Conservation (phyloP, 805 yeast genomes). For the Candida hungchunana region DNA sequence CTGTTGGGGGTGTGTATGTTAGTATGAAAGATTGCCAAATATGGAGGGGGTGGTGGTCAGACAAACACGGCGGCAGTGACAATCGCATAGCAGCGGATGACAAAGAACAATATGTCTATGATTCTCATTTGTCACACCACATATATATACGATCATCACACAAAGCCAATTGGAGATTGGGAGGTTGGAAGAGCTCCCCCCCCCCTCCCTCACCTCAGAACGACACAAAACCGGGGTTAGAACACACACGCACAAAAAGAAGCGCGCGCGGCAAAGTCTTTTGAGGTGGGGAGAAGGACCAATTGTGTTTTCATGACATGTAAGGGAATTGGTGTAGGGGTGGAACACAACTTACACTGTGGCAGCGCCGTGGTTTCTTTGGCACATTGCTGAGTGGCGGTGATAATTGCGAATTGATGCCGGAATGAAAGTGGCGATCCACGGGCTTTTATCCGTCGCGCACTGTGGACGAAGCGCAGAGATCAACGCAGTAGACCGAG, state of each 20-base stretch:
- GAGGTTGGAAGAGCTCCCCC: too few relatives aligned
- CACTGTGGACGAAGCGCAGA: too few relatives aligned
- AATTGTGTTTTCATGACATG: neutral
- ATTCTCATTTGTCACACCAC: too few relatives aligned
- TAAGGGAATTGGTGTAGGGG: neutral
- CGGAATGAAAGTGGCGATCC: too few relatives aligned
- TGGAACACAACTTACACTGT: constrained; percentile 15
- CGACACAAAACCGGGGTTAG: too few relatives aligned
- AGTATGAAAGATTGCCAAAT: constrained; percentile 3
- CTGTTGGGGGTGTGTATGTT: constrained; percentile 14
- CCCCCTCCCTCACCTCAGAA: too few relatives aligned
- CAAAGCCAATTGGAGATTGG: too few relatives aligned
- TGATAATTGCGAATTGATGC: constrained; percentile 1
- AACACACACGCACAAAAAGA: too few relatives aligned
- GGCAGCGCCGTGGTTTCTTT: constrained; percentile 15
- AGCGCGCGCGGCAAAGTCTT: too few relatives aligned
- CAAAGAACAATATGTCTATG: neutral
- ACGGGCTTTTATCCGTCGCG: too few relatives aligned
- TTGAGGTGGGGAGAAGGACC: neutral
- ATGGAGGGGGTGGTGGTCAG: neutral
- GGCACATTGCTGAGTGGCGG: constrained; percentile 13
- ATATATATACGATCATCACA: too few relatives aligned
- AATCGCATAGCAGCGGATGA: neutral
- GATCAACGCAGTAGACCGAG: too few relatives aligned
- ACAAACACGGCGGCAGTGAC: neutral